These are phyloP conservation scores for Backusella tuberculispora DNA, from an alignment of 192 early-diverging fungal genomes.

Conservation along the genomic window DNA sequence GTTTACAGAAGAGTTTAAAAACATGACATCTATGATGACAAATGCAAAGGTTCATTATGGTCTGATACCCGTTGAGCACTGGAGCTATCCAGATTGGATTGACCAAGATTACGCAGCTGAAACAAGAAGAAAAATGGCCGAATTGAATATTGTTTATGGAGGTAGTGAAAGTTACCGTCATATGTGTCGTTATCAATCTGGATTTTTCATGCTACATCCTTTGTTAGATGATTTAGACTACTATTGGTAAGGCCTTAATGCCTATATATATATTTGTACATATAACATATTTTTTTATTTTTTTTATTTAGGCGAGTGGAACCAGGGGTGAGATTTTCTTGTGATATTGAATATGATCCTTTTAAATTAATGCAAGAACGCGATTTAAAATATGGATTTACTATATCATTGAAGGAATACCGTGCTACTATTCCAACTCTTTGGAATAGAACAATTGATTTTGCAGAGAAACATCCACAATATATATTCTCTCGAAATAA, in stretches of 20 bases:
- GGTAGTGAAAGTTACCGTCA: conserved; percentile 69
- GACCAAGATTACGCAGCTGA: conserved; percentile 58
- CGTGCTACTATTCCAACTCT: conserved; percentile 67
- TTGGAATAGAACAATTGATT: conserved; percentile 62
- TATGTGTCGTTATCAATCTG: conserved; percentile 81
- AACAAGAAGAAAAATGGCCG: conserved; percentile 57
- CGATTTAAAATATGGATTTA: conserved; percentile 81
- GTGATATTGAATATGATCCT: conserved; percentile 84
- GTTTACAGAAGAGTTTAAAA: conserved; percentile 65
- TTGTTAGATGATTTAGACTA: conserved; percentile 72
- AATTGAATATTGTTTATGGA: conserved; percentile 61
- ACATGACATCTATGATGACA: conserved; percentile 51
- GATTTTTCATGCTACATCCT: conserved; percentile 81
- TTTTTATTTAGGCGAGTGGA: conserved; percentile 68
- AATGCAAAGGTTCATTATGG: conserved; percentile 58
- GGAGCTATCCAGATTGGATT: conserved; percentile 84
- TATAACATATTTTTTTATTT: background rate
- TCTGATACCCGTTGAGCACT: conserved; percentile 65
- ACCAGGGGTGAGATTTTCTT: conserved; percentile 81
- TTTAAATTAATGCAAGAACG: conserved; percentile 79
- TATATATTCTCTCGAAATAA: conserved; percentile 47
- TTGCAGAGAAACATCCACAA: conserved; percentile 48
- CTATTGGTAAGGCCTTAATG: conserved; percentile 64
- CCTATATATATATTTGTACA: background rate
- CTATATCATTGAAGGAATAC: conserved; percentile 74